Conservation (phyloP, 169 alveolate genomes). For the Neospora caninum region DNA sequence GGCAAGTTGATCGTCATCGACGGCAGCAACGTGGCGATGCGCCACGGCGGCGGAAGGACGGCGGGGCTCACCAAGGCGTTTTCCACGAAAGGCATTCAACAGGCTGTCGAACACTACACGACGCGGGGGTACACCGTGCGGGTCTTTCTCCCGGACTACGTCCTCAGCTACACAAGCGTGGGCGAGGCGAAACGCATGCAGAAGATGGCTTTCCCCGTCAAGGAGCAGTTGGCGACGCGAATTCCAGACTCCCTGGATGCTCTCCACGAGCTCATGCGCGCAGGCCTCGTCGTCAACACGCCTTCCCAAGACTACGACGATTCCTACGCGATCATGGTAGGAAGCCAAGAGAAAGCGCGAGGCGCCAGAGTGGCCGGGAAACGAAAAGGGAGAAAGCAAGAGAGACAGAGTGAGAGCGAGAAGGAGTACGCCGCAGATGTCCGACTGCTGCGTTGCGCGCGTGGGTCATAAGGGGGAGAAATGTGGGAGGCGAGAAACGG, state of each 20-base stretch:
- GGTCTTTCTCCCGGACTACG: conserved; percentile 70
- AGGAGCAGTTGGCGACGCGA: background rate
- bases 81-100: conserved; percentile 42
- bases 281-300: conserved; percentile 56
- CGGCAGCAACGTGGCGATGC: conserved; percentile 72
- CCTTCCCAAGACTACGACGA: conserved; percentile 73
- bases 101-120: conserved; percentile 35
- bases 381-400: background rate
- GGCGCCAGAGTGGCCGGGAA: background rate
- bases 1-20: conserved; percentile 52
- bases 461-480: too few species aligned
- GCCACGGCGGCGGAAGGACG: conserved; percentile 56
- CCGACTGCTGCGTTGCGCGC: too few species aligned
- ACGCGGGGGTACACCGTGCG: conserved; percentile 56
- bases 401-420: too few species aligned
- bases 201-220: conserved; percentile 19
- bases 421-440: too few species aligned
- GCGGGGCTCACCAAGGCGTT: conserved; percentile 27
- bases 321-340: conserved; percentile 59
- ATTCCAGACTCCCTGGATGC: conserved; percentile 54
- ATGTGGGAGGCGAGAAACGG: too few species aligned
- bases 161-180: conserved; percentile 43
- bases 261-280: conserved; percentile 38
- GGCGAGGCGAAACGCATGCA: conserved; percentile 64
- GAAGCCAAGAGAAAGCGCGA: background rate